These are phyloP conservation scores for Petunia axillaris DNA, from an alignment of 257 asterid species.

Conservation along the genomic window DNA sequence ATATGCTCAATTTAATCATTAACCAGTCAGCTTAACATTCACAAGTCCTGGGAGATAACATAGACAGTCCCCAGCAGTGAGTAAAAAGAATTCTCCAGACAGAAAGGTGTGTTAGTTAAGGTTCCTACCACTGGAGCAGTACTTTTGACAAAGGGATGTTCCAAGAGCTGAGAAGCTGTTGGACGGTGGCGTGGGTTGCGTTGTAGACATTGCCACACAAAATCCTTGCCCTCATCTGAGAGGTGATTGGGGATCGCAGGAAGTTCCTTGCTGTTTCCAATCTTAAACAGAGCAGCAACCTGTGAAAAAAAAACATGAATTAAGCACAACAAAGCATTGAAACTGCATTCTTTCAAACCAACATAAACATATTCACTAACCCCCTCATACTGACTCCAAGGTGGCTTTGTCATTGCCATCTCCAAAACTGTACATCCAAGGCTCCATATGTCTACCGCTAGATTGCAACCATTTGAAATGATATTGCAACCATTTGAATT, in stretches of 20 bases:
- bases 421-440: slow-evolving; percentile 98
- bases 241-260: slow-evolving; percentile 74
- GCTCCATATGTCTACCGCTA: slow-evolving; percentile 99
- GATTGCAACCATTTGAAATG: too few relatives aligned
- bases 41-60: not conserved
- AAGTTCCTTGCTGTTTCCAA: slow-evolving; percentile 64
- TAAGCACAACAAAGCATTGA: slow-evolving; percentile 14
- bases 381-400: slow-evolving; percentile 99
- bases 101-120: not conserved
- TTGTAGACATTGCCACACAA: slow-evolving; percentile 73
- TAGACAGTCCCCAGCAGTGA: not conserved
- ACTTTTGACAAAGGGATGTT: slow-evolving; percentile 70
- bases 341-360: not conserved
- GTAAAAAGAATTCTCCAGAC: not conserved
- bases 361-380: slow-evolving; percentile 52
- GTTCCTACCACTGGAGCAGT: slow-evolving; percentile 52
- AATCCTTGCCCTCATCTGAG: slow-evolving; percentile 74
- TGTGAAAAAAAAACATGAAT: slow-evolving; percentile 39
- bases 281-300: slow-evolving; percentile 74
- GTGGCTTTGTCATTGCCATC: slow-evolving; percentile 98
- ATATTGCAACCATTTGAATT: slow-evolving; percentile 88
- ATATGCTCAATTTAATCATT: too few relatives aligned
- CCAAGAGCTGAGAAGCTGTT: slow-evolving; percentile 71
- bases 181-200: slow-evolving; percentile 75
- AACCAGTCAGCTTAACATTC: too few relatives aligned